These are phyloP conservation scores for Penstemon eatonii DNA, from an alignment of 257 asterid genomes.

Conservation along the genomic window DNA sequence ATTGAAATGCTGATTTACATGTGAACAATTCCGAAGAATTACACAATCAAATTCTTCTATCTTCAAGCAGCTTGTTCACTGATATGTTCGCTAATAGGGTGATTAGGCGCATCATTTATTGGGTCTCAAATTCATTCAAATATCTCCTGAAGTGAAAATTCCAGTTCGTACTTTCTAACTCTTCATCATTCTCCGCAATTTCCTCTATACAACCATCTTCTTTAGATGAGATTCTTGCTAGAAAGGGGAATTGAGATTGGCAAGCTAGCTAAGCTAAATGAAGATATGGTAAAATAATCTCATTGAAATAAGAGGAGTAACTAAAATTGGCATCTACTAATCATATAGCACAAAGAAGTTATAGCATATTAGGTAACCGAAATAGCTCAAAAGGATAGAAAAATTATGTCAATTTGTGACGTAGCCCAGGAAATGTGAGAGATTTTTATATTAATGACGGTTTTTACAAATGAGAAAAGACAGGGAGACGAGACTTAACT, in stretches of 20 bases:
- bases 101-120: too few species aligned
- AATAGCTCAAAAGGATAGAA: constrained; percentile 3
- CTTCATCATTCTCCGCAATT: too few species aligned
- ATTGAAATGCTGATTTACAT: too few species aligned
- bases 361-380: constrained; percentile 11
- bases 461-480: constrained; percentile 5
- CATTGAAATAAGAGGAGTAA: background rate
- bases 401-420: background rate
- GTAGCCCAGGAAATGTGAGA: background rate
- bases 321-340: background rate
- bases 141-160: too few species aligned
- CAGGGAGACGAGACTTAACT: background rate
- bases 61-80: too few species aligned
- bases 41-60: too few species aligned
- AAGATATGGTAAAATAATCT: constrained; percentile 4
- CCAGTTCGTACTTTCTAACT: too few species aligned
- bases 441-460: background rate
- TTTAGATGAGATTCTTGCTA: too few species aligned
- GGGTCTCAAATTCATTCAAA: too few species aligned
- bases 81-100: too few species aligned
- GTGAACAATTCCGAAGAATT: too few species aligned
- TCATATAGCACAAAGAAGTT: constrained; percentile 13
- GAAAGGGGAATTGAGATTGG: background rate
- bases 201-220: too few species aligned
- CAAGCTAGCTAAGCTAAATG: constrained; percentile 18